Conservation (phyloP, 2,329 filamentous ascomycete species). For the Phoma sp. region DNA sequence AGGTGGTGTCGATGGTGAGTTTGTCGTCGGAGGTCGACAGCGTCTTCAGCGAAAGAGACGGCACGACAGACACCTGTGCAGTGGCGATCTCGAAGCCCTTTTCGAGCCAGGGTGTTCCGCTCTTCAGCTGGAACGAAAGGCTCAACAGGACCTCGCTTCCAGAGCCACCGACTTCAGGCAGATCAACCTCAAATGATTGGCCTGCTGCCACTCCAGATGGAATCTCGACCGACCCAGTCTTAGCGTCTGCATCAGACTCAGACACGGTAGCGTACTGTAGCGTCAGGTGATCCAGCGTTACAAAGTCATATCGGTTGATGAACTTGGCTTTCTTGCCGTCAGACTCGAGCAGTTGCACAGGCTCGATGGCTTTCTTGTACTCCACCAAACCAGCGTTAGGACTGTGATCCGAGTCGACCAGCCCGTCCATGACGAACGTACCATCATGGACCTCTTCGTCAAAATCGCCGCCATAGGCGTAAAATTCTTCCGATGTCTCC, state of each 20-base stretch:
- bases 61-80: conserved; percentile 37
- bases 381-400: conserved; percentile 51
- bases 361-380: conserved; percentile 54
- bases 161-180: conserved; percentile 24
- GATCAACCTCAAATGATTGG: conserved; percentile 33
- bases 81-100: conserved; percentile 48
- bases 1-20: conserved; percentile 37
- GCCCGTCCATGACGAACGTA: conserved; percentile 56
- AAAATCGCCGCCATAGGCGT: conserved; percentile 54
- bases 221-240: conserved; percentile 30
- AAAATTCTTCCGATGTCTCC: conserved; percentile 48
- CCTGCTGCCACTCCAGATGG: conserved; percentile 35
- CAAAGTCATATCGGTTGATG: conserved; percentile 47
- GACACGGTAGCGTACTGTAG: conserved; percentile 25
- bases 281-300: conserved; percentile 45
- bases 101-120: conserved; percentile 38
- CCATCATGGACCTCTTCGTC: conserved; percentile 50
- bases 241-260: conserved; percentile 6
- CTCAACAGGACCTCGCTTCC: conserved; percentile 27
- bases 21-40: conserved; percentile 51
- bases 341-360: conserved; percentile 44
- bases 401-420: conserved; percentile 51
- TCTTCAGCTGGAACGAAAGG: conserved; percentile 44
- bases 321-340: conserved; percentile 33
- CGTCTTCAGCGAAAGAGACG: conserved; percentile 16